phyloP scores from a whole-genome alignment of 2,329 filamentous ascomycete genomes.

The Penicillium janthinellum region DNA sequence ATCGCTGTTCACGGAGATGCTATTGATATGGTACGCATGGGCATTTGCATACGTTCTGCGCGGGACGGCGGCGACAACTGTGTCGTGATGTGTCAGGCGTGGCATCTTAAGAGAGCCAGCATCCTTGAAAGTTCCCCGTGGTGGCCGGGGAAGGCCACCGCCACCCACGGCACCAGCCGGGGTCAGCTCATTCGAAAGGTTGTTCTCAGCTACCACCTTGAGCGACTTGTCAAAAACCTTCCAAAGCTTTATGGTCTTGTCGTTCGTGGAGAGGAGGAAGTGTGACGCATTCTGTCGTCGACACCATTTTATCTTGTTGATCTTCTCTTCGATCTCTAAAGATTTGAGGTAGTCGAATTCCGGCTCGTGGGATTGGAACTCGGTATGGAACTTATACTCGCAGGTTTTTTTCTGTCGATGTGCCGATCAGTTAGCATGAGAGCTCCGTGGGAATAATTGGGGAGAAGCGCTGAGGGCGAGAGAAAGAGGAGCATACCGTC shows the following conservation, averaged over 20 bases:
- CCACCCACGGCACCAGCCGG: conserved; percentile 72
- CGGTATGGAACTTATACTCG: conserved; percentile 99
- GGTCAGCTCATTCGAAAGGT: conserved; percentile 90
- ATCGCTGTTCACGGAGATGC: conserved; percentile 99
- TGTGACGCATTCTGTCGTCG: conserved; percentile 96
- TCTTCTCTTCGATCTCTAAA: conserved; percentile 99
- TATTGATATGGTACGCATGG: conserved; percentile 99
- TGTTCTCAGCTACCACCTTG: conserved; percentile 98
- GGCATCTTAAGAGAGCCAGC: conserved; percentile 87
- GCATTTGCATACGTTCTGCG: conserved; percentile 97
- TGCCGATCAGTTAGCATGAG: conserved; percentile 35
- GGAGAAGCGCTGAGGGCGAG: neutral
- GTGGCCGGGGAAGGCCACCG: conserved; percentile 68
- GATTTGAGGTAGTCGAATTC: conserved; percentile 99
- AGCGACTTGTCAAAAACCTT: conserved; percentile 99
- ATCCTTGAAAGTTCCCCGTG: conserved; percentile 74
- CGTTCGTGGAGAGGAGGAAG: conserved; percentile 96
- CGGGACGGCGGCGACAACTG: conserved; percentile 93
- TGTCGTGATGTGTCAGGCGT: conserved; percentile 95
- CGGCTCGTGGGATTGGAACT: conserved; percentile 98
- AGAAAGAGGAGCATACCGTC: conserved; percentile 61
- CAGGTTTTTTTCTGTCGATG: conserved; percentile 89
- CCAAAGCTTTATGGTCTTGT: conserved; percentile 99
- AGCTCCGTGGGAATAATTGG: neutral
- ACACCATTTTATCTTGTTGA: conserved; percentile 99